These are phyloP conservation scores for Linum trigynum DNA, from an alignment of 345 rosid species.

Conservation along the genomic window DNA sequence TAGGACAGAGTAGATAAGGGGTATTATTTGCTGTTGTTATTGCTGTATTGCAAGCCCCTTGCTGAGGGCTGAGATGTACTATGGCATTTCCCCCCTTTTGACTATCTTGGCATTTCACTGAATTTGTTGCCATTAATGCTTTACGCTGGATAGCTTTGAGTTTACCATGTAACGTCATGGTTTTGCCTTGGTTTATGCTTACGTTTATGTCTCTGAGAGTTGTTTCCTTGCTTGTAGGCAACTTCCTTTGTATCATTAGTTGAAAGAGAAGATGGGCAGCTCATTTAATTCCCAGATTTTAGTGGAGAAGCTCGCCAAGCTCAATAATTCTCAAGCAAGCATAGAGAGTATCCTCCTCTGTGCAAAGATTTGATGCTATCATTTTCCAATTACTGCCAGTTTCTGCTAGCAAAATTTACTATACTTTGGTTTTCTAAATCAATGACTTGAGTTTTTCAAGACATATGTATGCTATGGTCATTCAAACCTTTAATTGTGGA, in stretches of 20 bases:
- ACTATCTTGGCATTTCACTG: background rate
- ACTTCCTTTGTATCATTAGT: slow-evolving; percentile 8
- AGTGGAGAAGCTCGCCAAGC: slow-evolving; percentile 86
- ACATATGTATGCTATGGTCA: background rate
- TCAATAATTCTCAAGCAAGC: slow-evolving; percentile 86
- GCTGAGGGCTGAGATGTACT: background rate
- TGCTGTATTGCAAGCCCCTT: no score
- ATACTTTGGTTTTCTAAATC: background rate
- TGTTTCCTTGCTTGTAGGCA: background rate
- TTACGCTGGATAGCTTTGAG: background rate
- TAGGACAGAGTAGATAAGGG: no score
- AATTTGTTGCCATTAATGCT: background rate
- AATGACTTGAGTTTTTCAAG: background rate
- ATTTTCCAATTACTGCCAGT: slow-evolving; percentile 5
- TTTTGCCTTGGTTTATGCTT: background rate
- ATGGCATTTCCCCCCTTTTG: background rate
- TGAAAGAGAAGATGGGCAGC: slow-evolving; percentile 55
- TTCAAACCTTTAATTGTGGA: background rate
- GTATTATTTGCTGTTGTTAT: no score
- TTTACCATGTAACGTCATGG: background rate
- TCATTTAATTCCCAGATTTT: slow-evolving; percentile 87
- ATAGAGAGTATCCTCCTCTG: slow-evolving; percentile 88
- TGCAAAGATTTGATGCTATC: background rate
- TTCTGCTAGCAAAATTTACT: slow-evolving; percentile 1
- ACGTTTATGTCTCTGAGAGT: background rate